phyloP scores from a whole-genome alignment of 441 rosid species.

The Theobroma grandiflorum region DNA sequence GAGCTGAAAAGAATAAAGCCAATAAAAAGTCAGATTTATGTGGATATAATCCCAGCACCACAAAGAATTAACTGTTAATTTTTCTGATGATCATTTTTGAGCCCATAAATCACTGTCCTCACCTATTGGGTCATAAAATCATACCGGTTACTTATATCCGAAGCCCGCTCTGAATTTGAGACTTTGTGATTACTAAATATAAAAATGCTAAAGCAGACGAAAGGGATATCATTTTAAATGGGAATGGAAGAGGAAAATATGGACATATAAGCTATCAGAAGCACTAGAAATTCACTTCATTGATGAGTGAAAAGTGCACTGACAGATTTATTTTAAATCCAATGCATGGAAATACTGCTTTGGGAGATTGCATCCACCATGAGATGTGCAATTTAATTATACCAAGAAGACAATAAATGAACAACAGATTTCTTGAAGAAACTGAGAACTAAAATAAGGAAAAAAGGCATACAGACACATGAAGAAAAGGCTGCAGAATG shows the following conservation, averaged over 20 bases:
- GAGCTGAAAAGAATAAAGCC: slow-evolving; percentile 59
- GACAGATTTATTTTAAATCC: not conserved
- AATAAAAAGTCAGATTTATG: slow-evolving; percentile 17
- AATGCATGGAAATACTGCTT: not conserved
- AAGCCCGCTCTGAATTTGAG: not conserved
- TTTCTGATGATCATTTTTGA: not conserved
- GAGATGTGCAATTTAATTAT: not conserved
- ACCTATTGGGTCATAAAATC: not conserved
- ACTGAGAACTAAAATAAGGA: not conserved
- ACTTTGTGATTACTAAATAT: not conserved
- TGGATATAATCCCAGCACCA: not conserved
- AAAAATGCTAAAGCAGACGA: not conserved
- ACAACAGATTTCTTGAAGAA: not conserved
- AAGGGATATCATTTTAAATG: not conserved
- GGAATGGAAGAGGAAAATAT: not conserved
- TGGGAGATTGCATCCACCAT: slow-evolving; percentile 12
- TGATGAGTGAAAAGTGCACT: not conserved
- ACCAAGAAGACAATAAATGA: not conserved
- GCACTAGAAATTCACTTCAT: not conserved
- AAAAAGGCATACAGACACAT: not conserved
- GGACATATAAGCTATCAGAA: too few species aligned
- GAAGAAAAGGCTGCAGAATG: not conserved
- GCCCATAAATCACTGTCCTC: not conserved
- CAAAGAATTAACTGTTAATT: not conserved
- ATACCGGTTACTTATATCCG: too few species aligned